A percentile compares a stretch with the other conserved stretches of the same genome.
Conservation (phyloP, 768 basidiomycete genomes). For the Mycena floridula region DNA sequence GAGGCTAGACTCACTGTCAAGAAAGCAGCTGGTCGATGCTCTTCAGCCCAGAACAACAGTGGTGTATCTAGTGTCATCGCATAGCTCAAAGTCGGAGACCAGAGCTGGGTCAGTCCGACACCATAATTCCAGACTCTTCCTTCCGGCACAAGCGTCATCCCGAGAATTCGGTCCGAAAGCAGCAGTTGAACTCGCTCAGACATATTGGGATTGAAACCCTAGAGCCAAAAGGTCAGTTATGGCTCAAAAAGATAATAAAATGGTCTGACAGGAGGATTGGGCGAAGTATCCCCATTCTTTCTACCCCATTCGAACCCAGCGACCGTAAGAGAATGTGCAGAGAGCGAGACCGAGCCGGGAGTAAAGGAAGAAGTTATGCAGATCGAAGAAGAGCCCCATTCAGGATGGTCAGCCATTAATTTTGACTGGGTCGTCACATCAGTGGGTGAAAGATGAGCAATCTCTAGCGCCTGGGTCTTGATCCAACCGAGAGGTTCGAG, state of each 20-base stretch:
- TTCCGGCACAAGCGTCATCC: constrained; percentile 91
- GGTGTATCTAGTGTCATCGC: constrained; percentile 89
- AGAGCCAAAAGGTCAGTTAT: constrained; percentile 10
- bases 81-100: constrained; percentile 78
- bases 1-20: constrained; percentile 56
- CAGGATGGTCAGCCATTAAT: constrained; percentile 93
- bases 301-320: constrained; percentile 98
- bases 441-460: constrained; percentile 85
- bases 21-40: constrained; percentile 92
- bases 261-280: constrained; percentile 67
- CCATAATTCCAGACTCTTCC: constrained; percentile 98
- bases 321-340: constrained; percentile 85
- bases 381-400: constrained; percentile 91
- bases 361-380: constrained; percentile 95
- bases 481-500: constrained; percentile 94
- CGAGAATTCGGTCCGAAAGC: constrained; percentile 91
- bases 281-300: constrained; percentile 83
- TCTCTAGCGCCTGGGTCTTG: constrained; percentile 93
- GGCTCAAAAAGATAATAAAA: not conserved
- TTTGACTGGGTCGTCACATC: constrained; percentile 95
- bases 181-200: constrained; percentile 91
- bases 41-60: constrained; percentile 91
- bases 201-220: constrained; percentile 98
- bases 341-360: constrained; percentile 93
- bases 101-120: constrained; percentile 87